phyloP scores from a whole-genome alignment of 208 protist genomes.

The Acanthamoeba culbertsoni region DNA sequence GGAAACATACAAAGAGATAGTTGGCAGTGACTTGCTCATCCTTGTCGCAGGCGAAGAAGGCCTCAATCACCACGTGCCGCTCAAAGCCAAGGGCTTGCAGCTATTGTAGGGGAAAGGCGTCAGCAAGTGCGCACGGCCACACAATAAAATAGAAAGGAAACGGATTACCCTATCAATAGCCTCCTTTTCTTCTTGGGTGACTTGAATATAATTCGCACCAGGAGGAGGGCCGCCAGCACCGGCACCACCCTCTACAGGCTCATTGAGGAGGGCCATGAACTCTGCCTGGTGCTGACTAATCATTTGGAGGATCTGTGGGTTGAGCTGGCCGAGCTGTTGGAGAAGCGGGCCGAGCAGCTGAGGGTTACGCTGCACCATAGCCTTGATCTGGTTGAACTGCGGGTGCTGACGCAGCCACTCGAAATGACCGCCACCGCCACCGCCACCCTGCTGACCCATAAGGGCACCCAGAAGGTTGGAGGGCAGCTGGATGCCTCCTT shows the following conservation, averaged over 20 bases:
- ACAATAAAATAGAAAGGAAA: background rate
- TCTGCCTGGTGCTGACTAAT: slow-evolving; percentile 80
- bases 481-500: slow-evolving; percentile 21
- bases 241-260: slow-evolving; percentile 41
- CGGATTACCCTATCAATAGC: slow-evolving; percentile 28
- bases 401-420: slow-evolving; percentile 71
- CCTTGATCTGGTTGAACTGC: slow-evolving; percentile 72
- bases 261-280: slow-evolving; percentile 78
- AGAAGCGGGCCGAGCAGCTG: slow-evolving; percentile 71
- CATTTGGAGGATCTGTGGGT: slow-evolving; percentile 77
- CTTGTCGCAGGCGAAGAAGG: slow-evolving; percentile 55
- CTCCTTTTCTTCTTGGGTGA: slow-evolving; percentile 58
- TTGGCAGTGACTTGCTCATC: slow-evolving; percentile 53
- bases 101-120: background rate
- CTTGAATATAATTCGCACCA: slow-evolving; percentile 21
- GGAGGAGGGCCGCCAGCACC: background rate
- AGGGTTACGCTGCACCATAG: slow-evolving; percentile 75
- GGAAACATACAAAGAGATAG: slow-evolving; percentile 27
- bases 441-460: background rate
- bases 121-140: background rate
- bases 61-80: slow-evolving; percentile 40
- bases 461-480: slow-evolving; percentile 22
- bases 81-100: slow-evolving; percentile 53
- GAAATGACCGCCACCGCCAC: slow-evolving; percentile 56
- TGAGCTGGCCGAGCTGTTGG: slow-evolving; percentile 70